phyloP scores from a whole-genome alignment of 228 moss, liverwort and hornwort genomes.

The Sphagnum magellanicum region DNA sequence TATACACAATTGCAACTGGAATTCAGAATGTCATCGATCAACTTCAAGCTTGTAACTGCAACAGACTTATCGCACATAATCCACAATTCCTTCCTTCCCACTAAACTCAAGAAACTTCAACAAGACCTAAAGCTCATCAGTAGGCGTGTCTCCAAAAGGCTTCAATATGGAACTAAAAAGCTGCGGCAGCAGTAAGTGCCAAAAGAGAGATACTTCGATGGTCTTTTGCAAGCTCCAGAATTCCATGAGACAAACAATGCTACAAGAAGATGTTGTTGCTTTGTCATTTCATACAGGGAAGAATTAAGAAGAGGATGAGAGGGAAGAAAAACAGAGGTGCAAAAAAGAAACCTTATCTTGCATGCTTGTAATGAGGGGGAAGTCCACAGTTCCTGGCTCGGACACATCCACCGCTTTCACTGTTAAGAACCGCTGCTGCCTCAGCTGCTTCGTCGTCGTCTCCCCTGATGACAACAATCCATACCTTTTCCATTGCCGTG shows the following conservation, averaged over 20 bases:
- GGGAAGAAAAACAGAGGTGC: background rate
- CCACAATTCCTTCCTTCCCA: too few species aligned
- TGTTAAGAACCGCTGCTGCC: background rate
- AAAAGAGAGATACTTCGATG: too few species aligned
- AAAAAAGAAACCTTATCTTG: constrained; percentile 20
- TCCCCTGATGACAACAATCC: background rate
- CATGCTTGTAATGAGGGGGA: constrained; percentile 43
- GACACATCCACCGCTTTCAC: constrained; percentile 36
- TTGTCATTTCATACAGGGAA: background rate
- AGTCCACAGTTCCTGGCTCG: constrained; percentile 35
- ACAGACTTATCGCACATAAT: too few species aligned
- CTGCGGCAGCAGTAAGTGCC: too few species aligned
- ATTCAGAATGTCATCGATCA: background rate
- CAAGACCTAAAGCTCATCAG: constrained; percentile 1
- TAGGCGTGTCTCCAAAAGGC: background rate
- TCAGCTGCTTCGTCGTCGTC: background rate
- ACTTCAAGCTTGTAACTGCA: background rate
- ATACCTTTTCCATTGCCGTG: background rate
- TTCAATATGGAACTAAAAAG: too few species aligned
- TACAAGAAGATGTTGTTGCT: too few species aligned
- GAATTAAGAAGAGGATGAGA: background rate
- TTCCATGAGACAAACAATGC: too few species aligned
- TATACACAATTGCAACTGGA: constrained; percentile 7
- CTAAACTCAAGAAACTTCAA: background rate
- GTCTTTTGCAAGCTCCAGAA: too few species aligned